Conservation (phyloP, 768 basidiomycete species). For the Amanita rubescens region DNA sequence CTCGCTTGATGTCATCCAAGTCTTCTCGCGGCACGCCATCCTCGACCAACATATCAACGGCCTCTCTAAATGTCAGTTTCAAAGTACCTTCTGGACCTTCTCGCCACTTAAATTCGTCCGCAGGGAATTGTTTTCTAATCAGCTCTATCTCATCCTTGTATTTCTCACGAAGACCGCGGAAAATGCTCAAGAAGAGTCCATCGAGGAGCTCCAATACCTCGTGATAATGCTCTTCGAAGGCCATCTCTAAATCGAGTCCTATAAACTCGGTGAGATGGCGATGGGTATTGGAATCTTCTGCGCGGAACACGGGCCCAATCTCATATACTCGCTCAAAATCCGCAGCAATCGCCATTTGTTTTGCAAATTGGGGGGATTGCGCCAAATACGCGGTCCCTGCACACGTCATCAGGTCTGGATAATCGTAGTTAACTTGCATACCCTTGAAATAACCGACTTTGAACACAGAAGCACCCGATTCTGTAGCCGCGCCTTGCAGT, state of each 20-base stretch:
- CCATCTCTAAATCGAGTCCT: conserved; percentile 98
- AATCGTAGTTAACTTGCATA: conserved; percentile 14
- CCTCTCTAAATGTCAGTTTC: conserved; percentile 79
- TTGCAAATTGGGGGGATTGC: conserved; percentile 94
- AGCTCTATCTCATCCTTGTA: conserved; percentile 79
- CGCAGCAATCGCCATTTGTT: conserved; percentile 99
- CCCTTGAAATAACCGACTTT: conserved; percentile 98
- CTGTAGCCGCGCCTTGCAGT: conserved; percentile 93
- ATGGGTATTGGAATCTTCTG: conserved; percentile 95
- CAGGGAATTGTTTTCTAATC: conserved; percentile 83
- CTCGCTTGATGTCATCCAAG: conserved; percentile 87
- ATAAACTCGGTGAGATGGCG: conserved; percentile 98
- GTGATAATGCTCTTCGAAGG: conserved; percentile 97
- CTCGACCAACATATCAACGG: conserved; percentile 77
- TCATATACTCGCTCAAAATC: conserved; percentile 99
- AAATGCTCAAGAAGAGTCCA: conserved; percentile 77
- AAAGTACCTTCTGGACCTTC: conserved; percentile 87
- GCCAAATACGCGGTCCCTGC: conserved; percentile 87
- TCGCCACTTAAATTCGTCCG: conserved; percentile 93
- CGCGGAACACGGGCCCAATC: conserved; percentile 94
- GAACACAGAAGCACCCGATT: conserved; percentile 95
- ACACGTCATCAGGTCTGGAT: background rate
- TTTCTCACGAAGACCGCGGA: conserved; percentile 70
- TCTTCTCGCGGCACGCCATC: conserved; percentile 75
- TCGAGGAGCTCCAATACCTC: conserved; percentile 94